Percentiles rank a stretch among this genome's conserved stretches.
These are phyloP conservation scores for Curvularia hawaiiensis DNA, from an alignment of 2,329 filamentous ascomycete species.

Conservation along the genomic window DNA sequence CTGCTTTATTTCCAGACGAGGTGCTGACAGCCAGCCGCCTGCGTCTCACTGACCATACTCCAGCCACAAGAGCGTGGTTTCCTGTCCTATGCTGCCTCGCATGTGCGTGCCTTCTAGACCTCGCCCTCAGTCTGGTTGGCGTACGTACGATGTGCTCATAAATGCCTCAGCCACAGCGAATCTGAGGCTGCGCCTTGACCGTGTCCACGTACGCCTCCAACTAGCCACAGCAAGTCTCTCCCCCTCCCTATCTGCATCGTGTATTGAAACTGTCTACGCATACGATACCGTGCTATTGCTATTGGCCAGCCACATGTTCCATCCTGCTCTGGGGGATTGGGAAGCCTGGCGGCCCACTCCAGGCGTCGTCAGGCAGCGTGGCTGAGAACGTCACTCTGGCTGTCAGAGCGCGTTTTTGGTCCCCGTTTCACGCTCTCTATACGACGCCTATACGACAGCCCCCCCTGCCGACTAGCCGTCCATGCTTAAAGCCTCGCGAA, in stretches of 20 bases:
- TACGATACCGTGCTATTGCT: background rate
- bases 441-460: conserved; percentile 8
- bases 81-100: background rate
- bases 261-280: background rate
- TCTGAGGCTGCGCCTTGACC: background rate
- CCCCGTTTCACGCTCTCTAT: conserved; percentile 1
- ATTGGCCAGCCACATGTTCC: conserved; percentile 13
- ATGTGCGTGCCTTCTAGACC: background rate
- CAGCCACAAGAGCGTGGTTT: conserved; percentile 9
- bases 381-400: conserved; percentile 35
- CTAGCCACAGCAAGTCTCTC: conserved; percentile 4
- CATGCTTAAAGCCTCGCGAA: background rate
- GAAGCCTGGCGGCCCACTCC: conserved; percentile 14
- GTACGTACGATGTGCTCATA: conserved; percentile 3
- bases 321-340: conserved; percentile 12
- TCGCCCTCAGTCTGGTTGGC: background rate
- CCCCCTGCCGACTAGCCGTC: conserved; percentile 4
- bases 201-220: conserved; percentile 15
- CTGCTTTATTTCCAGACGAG: conserved; percentile 16
- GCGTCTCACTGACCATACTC: conserved; percentile 13
- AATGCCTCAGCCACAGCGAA: conserved; percentile 11
- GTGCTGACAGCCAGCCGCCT: conserved; percentile 26
- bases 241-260: background rate
- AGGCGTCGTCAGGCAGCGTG: conserved; percentile 38
- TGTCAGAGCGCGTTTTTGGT: conserved; percentile 30